Evolutionary conservation across 805 yeast genomes (phyloP).

Genomic region (Yamadazyma olivae): DNA sequence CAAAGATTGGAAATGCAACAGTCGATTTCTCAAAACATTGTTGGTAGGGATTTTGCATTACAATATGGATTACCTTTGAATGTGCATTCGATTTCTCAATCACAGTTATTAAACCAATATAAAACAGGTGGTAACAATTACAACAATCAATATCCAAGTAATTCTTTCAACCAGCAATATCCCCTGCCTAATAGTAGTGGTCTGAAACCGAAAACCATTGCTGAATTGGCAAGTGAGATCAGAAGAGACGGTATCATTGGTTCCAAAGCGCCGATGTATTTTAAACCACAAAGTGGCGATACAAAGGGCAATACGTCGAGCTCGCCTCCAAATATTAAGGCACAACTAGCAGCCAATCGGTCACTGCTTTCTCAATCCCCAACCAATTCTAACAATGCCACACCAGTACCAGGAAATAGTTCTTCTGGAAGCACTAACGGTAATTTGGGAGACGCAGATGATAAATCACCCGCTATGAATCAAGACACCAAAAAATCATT

Average conservation of each 20-base stretch:
- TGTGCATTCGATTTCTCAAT: slow-evolving; percentile 17
- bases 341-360: slow-evolving; percentile 47
- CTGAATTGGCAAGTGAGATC: slow-evolving; percentile 41
- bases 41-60: slow-evolving; percentile 19
- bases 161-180: neutral
- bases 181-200: slow-evolving; percentile 6
- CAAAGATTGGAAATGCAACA: slow-evolving; percentile 34
- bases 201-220: slow-evolving; percentile 38
- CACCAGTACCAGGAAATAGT: slow-evolving; percentile 2
- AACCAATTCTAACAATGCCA: slow-evolving; percentile 8
- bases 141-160: slow-evolving; percentile 1
- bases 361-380: slow-evolving; percentile 20
- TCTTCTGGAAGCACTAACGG: neutral
- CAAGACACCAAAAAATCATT: slow-evolving; percentile 71
- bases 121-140: slow-evolving; percentile 6
- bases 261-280: slow-evolving; percentile 32
- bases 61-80: slow-evolving; percentile 20
- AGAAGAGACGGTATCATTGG: slow-evolving; percentile 27
- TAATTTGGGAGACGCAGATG: neutral
- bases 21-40: slow-evolving; percentile 20
- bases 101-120: slow-evolving; percentile 19
- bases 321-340: slow-evolving; percentile 31
- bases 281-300: slow-evolving; percentile 21
- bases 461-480: slow-evolving; percentile 33
- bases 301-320: neutral